Evolutionary conservation across 2,329 filamentous ascomycete species (phyloP).

Genomic region (Blastomyces emzantsi): DNA sequence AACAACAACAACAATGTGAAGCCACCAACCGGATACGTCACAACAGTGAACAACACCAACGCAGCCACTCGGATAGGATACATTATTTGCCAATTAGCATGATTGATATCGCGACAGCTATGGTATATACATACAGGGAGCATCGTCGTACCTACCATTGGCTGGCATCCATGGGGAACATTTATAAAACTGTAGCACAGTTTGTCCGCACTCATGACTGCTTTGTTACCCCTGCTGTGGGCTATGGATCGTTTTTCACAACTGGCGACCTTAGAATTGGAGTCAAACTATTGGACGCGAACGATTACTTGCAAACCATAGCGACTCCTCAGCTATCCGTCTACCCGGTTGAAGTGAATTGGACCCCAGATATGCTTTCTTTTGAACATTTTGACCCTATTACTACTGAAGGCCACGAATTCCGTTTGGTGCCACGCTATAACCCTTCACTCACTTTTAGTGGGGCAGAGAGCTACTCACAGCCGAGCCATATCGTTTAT

Average conservation of each 20-base stretch:
- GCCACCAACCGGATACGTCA: not conserved
- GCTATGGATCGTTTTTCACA: not conserved
- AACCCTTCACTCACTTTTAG: constrained; percentile 1
- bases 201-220: constrained; percentile 18
- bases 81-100: constrained; percentile 12
- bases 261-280: constrained; percentile 7
- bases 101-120: constrained; percentile 9
- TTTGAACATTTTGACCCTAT: constrained; percentile 10
- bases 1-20: not conserved
- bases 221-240: constrained; percentile 8
- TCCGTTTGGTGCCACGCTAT: constrained; percentile 14
- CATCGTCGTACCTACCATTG: constrained; percentile 8
- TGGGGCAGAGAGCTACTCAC: not conserved
- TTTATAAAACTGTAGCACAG: constrained; percentile 10
- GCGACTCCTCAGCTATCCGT: not conserved
- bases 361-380: constrained; percentile 12
- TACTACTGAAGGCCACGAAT: constrained; percentile 12
- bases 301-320: not conserved
- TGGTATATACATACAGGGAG: constrained; percentile 8
- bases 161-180: constrained; percentile 11
- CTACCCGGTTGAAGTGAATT: constrained; percentile 9
- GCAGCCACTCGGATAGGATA: not conserved
- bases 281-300: constrained; percentile 5
- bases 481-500: not conserved
- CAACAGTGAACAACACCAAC: not conserved